These are phyloP conservation scores for Penicillium olsonii DNA, from an alignment of 2,329 filamentous ascomycete species.

Conservation along the genomic window DNA sequence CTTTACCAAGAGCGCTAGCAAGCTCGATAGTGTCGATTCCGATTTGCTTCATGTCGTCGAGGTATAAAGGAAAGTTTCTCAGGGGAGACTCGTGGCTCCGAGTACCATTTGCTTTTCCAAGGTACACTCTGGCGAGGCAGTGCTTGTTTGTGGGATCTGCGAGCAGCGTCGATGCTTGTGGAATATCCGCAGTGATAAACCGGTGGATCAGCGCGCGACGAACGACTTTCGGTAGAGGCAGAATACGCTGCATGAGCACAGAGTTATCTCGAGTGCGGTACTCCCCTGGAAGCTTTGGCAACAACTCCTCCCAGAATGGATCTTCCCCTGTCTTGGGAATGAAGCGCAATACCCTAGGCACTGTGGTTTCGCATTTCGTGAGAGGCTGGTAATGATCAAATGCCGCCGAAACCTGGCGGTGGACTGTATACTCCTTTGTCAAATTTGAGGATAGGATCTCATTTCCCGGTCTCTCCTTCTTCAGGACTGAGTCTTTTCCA, in stretches of 20 bases:
- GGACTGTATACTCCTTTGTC: constrained; percentile 1
- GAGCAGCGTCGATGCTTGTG: background rate
- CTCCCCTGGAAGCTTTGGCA: constrained; percentile 1
- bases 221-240: constrained; percentile 11
- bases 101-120: background rate
- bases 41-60: constrained; percentile 4
- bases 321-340: background rate
- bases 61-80: constrained; percentile 10
- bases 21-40: constrained; percentile 5
- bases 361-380: background rate
- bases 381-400: constrained; percentile 4
- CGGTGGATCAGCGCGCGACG: constrained; percentile 4
- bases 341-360: constrained; percentile 5
- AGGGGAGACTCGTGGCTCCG: background rate
- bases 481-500: constrained; percentile 3
- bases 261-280: constrained; percentile 6
- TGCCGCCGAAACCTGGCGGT: constrained; percentile 1
- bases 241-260: constrained; percentile 9
- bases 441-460: constrained; percentile 6
- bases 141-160: constrained; percentile 8
- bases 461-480: constrained; percentile 14
- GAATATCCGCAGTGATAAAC: background rate
- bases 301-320: constrained; percentile 3
- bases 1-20: constrained; percentile 8
- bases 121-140: constrained; percentile 11